phyloP scores from a whole-genome alignment of 202 grass and related monocot genomes.

The Saccharum hybrid region DNA sequence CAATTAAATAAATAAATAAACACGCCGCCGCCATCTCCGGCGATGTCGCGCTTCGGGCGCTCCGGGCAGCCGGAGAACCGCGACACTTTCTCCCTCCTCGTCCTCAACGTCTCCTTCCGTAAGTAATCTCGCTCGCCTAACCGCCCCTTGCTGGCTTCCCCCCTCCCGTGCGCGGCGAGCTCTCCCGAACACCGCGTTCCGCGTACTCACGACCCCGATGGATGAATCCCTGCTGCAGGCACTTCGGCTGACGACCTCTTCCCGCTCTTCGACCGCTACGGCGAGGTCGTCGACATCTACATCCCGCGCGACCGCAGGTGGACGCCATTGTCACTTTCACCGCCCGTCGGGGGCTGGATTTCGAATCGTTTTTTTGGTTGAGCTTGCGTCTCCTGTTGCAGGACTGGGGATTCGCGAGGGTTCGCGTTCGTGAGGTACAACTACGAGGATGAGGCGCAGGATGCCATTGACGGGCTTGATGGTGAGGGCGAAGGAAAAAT shows the following conservation, averaged over 20 bases:
- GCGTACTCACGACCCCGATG: not conserved
- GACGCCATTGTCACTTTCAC: not conserved
- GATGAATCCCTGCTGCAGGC: constrained; percentile 50
- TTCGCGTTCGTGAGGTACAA: constrained; percentile 94
- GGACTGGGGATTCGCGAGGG: constrained; percentile 77
- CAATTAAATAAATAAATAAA: not conserved
- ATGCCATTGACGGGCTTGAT: constrained; percentile 74
- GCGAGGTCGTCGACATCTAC: constrained; percentile 73
- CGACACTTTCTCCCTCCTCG: constrained; percentile 78
- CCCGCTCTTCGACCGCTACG: constrained; percentile 78
- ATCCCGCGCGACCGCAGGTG: constrained; percentile 85
- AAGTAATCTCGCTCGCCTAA: constrained; percentile 2
- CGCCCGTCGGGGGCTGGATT: not conserved
- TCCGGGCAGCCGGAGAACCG: constrained; percentile 62
- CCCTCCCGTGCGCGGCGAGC: not conserved
- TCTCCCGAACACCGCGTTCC: not conserved
- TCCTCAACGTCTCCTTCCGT: constrained; percentile 87
- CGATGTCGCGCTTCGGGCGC: constrained; percentile 75
- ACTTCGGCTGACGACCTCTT: constrained; percentile 72
- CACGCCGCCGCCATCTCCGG: constrained; percentile 6
- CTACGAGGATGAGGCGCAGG: constrained; percentile 74
- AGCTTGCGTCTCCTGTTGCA: constrained; percentile 20
- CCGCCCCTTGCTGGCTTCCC: not conserved
- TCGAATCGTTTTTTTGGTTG: not conserved
- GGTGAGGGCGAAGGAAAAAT: constrained; percentile 35